phyloP scores from a whole-genome alignment of 2,329 filamentous ascomycete genomes.

The Beauveria sp. region DNA sequence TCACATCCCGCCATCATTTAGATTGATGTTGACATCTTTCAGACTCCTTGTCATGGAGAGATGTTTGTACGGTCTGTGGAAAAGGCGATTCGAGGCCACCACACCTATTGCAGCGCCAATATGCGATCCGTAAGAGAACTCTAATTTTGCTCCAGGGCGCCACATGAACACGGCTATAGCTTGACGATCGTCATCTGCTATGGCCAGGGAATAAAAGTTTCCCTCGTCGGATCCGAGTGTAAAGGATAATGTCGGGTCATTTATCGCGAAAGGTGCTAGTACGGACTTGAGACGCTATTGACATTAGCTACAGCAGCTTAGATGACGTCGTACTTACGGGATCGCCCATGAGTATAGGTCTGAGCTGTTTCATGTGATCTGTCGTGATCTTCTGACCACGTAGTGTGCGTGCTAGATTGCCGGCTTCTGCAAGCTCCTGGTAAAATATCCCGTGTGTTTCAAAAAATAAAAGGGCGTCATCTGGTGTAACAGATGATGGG shows the following conservation, averaged over 20 bases:
- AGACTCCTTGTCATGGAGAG: not conserved
- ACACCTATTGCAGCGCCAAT: not conserved
- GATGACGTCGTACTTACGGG: not conserved
- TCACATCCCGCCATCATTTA: not conserved
- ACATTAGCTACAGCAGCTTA: not conserved
- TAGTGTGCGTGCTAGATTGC: not conserved
- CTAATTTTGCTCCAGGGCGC: not conserved
- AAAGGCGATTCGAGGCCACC: not conserved
- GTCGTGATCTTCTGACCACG: not conserved
- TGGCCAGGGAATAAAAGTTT: not conserved
- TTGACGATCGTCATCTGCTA: not conserved
- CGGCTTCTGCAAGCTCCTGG: not conserved
- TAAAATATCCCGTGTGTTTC: constrained; percentile 4
- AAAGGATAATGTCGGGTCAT: not conserved
- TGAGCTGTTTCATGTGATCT: not conserved
- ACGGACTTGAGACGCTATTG: not conserved
- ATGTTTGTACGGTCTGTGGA: constrained; percentile 1
- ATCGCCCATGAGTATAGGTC: not conserved
- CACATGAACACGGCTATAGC: not conserved
- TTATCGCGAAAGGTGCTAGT: not conserved
- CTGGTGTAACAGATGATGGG: not conserved
- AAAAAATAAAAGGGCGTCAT: not conserved
- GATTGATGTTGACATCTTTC: constrained; percentile 1
- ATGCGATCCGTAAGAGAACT: constrained; percentile 2
- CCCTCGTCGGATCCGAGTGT: not conserved